Evolutionary conservation across 2,329 filamentous ascomycete species (phyloP), one percentile per base, ranked within the genome.

Genomic region (Bimuria novae-zelandiae): DNA sequence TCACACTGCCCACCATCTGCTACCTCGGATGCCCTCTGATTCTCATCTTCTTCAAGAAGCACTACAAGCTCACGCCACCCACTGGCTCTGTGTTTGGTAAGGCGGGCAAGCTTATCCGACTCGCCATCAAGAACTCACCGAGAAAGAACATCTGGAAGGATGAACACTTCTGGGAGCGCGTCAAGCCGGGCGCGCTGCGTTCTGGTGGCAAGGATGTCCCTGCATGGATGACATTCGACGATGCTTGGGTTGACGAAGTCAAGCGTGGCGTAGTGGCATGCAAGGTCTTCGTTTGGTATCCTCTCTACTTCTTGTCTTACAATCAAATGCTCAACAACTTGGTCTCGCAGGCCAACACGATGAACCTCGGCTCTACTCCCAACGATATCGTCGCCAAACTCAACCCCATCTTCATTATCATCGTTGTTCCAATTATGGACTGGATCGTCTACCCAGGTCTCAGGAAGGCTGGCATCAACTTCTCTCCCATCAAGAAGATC

Each of bases 301-400:
- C 42, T 37, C 40, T 58, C 19, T 55, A 48, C 33, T 54, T 49
- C 23, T 12, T 53, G 7, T 36, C 53, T 2, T 61, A 62, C 44
- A 82, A 81, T 48, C 86, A 89, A 62, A 84, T 89, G 75, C 84
- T 81, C 17, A 82, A 79, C 68, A 89, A 87, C 73, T 82, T 88
- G 50, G 83, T 86, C 60, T 86, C 85, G 5, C 88, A 91, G 74
- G 87, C 86, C 17, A 80, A 80, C 11, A 85, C 84, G 41, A 84
- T 90, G 88, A 71, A 82, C 44, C 81, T 87, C 3, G 79, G 88
- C 64, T 86, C 86, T 11, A 82, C 89, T 1, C 89, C 89, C 61
- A 92, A 92, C 77, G 89, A 92, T 65, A 78, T 92, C 49, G 83
- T 92, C 63, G 82, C 87, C 66, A 92, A 91, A 74, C 79, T 92